These are phyloP conservation scores for Fusarium fracticaudum DNA, from an alignment of 2,329 filamentous ascomycete species.

Conservation along the genomic window DNA sequence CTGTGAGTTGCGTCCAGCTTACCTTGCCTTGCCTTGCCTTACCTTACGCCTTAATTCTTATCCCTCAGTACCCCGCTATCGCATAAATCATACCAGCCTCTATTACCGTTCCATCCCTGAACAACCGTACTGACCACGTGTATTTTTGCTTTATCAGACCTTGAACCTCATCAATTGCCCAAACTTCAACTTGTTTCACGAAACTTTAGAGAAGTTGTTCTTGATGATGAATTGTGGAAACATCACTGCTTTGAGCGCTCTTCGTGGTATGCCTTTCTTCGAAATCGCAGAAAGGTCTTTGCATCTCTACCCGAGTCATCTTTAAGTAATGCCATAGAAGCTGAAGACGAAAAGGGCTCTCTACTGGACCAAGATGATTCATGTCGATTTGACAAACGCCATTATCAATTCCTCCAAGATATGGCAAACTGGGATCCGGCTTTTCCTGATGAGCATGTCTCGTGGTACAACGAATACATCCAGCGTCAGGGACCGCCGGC, in stretches of 20 bases:
- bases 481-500: slow-evolving; percentile 80
- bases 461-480: slow-evolving; percentile 92
- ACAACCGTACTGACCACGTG: slow-evolving; percentile 37
- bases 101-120: background rate
- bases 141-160: slow-evolving; percentile 39
- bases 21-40: background rate
- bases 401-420: slow-evolving; percentile 56
- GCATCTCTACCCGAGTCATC: slow-evolving; percentile 37
- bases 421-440: slow-evolving; percentile 86
- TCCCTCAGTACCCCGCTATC: slow-evolving; percentile 36
- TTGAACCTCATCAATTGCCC: slow-evolving; percentile 59
- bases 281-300: slow-evolving; percentile 49
- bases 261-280: slow-evolving; percentile 69
- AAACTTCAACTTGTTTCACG: slow-evolving; percentile 75
- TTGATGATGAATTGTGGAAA: slow-evolving; percentile 83
- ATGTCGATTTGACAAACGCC: slow-evolving; percentile 15
- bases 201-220: slow-evolving; percentile 71
- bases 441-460: slow-evolving; percentile 74
- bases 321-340: slow-evolving; percentile 7
- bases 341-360: slow-evolving; percentile 3
- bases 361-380: slow-evolving; percentile 41
- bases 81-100: background rate
- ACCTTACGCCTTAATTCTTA: slow-evolving; percentile 12
- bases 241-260: slow-evolving; percentile 77
- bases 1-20: slow-evolving; percentile 56